phyloP scores from a whole-genome alignment of 306 rosid genomes.

The Begonia fuchsioides region DNA sequence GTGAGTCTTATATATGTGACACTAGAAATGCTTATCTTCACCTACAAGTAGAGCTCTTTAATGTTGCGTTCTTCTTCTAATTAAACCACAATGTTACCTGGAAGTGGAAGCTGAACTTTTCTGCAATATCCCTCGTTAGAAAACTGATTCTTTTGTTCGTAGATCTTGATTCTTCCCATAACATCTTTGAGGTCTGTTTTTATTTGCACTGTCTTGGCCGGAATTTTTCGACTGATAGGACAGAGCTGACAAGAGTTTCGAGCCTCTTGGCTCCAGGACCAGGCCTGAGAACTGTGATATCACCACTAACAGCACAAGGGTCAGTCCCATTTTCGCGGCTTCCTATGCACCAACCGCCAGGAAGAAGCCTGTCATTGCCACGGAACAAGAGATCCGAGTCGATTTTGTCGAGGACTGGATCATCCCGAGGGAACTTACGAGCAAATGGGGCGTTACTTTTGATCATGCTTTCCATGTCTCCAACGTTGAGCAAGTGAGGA shows the following conservation, averaged over 20 bases:
- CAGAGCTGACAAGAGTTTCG: constrained; percentile 49
- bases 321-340: constrained; percentile 62
- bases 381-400: constrained; percentile 55
- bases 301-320: constrained; percentile 54
- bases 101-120: too few relatives aligned
- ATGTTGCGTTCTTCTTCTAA: too few relatives aligned
- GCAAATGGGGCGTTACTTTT: constrained; percentile 89
- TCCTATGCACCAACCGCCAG: constrained; percentile 98
- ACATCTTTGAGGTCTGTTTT: constrained; percentile 1
- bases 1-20: too few relatives aligned
- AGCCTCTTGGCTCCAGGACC: constrained; percentile 65
- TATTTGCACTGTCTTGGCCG: constrained; percentile 79
- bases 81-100: too few relatives aligned
- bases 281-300: constrained; percentile 55
- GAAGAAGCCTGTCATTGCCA: constrained; percentile 55
- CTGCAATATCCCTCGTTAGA: too few relatives aligned
- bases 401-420: constrained; percentile 65
- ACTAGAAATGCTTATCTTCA: too few relatives aligned
- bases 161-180: too few relatives aligned
- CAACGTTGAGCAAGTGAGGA: constrained; percentile 69
- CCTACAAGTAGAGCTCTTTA: too few relatives aligned
- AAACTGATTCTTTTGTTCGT: too few relatives aligned
- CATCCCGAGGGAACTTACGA: constrained; percentile 64
- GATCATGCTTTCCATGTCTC: constrained; percentile 55
- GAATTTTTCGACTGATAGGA: constrained; percentile 55